Base-by-base conservation (phyloP, 2,329 filamentous ascomycete genomes). In the Fusarium sp. region DNA sequence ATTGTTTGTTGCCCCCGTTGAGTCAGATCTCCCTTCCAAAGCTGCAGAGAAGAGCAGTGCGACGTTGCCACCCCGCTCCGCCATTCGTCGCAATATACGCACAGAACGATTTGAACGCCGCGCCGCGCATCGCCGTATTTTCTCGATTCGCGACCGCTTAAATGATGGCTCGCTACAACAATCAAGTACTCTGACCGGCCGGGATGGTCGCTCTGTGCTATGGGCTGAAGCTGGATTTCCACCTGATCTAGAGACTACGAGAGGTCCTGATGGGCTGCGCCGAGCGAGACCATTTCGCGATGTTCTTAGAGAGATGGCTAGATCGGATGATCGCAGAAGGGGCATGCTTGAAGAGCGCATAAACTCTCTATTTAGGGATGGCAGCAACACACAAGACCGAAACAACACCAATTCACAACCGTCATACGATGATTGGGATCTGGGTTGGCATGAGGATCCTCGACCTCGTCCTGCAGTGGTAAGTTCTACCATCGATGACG, bases 1-100 rank as follows among this genome's bases (percentile, higher is more conserved):
- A 70, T 78, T 86, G 37, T 87, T 85, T 70, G 76, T 85, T 59
- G 83, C 84, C 41, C 84, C 83, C 38, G 81, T 84, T 70, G 82
- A 85, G 72, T 84, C 84, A 52, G 83, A 85, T 67, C 60, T 84
- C 48, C 74, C 79, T 19, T 73, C 78, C 51, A 84, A 84, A 70
- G 59, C 80, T 38, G 69, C 79, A 31, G 73, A 75, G 41, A 84
- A 81, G 64, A 66, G 44, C 56, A 56, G 72, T 45, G 62, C 73
- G 23, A 70, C 78, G 10, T 80, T 80, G 29, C 78, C 79, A 42
- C 73, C 79, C 48, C 83, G 83, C 54, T 82, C 84, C 16, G 76
- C 80, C n/a, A 85, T 85, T 42, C 81, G 84, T 54, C 83, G 83
- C 61, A 57, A 73, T 27, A 77, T 74, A 60, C 82, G 78, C 29